These are phyloP conservation scores for Urochloa ruziziensis DNA, from an alignment of 176 grass and related monocot genomes.

Conservation along the genomic window DNA sequence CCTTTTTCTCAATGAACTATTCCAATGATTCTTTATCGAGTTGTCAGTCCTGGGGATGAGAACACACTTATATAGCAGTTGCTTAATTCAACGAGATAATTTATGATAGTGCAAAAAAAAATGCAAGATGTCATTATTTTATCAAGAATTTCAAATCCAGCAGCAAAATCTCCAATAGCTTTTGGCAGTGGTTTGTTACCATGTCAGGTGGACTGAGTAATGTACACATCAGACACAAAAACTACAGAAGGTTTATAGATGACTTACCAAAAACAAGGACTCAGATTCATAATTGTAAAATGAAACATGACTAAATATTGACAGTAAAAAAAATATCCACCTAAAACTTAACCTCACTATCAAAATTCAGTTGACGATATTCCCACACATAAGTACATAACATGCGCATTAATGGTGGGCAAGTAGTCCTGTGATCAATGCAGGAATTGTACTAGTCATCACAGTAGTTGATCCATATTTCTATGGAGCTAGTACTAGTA, in stretches of 20 bases:
- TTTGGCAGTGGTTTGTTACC: background rate
- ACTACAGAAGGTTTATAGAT: background rate
- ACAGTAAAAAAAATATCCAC: background rate
- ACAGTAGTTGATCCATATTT: background rate
- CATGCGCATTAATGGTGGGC: background rate
- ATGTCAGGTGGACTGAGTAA: background rate
- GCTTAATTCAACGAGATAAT: background rate
- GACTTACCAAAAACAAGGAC: background rate
- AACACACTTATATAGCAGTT: constrained; percentile 27
- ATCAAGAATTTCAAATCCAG: background rate
- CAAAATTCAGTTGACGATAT: background rate
- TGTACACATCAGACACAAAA: background rate
- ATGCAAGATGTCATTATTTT: background rate
- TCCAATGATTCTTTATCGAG: constrained; percentile 99
- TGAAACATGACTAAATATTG: constrained; percentile 10
- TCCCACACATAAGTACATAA: background rate
- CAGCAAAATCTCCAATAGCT: background rate
- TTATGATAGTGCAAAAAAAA: background rate
- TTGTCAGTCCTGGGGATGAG: constrained; percentile 80
- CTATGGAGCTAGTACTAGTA: background rate
- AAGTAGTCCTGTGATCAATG: background rate
- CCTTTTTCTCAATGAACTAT: constrained; percentile 87
- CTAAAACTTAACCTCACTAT: background rate
- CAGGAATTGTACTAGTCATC: no score
- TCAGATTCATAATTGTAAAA: background rate